Conservation (phyloP, 805 yeast genomes). For the Candida xiaguanensis region DNA sequence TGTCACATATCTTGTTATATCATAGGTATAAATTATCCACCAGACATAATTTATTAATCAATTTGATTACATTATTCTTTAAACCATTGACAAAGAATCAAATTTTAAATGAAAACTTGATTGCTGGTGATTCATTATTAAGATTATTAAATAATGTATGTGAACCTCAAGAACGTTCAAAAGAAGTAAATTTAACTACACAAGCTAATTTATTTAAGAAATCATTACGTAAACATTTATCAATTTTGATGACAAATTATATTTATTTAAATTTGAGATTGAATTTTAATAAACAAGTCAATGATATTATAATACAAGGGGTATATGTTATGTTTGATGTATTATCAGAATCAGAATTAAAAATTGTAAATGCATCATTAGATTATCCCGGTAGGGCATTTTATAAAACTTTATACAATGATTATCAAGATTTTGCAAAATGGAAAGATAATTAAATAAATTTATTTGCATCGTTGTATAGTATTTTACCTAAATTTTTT, state of each 20-base stretch:
- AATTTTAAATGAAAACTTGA: conserved; percentile 7
- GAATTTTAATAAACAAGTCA: conserved; percentile 45
- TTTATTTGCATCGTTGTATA: conserved; percentile 28
- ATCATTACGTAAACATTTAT: conserved; percentile 60
- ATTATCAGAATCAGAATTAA: conserved; percentile 63
- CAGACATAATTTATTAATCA: conserved; percentile 66
- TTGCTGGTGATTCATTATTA: conserved; percentile 47
- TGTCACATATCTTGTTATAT: conserved; percentile 59
- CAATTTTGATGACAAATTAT: conserved; percentile 57
- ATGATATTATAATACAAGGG: conserved; percentile 50
- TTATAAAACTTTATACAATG: conserved; percentile 63
- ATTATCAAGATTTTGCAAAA: conserved; percentile 73
- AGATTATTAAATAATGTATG: conserved; percentile 67
- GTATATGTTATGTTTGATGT: conserved; percentile 65
- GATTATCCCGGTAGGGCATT: conserved; percentile 69
- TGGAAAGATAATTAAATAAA: conserved; percentile 56
- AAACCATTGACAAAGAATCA: conserved; percentile 33
- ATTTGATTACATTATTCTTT: conserved; percentile 49
- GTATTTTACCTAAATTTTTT: conserved; percentile 25
- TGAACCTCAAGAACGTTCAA: conserved; percentile 52
- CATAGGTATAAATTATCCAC: conserved; percentile 69
- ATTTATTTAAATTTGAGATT: conserved; percentile 48
- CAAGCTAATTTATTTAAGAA: conserved; percentile 52
- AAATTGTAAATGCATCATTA: conserved; percentile 56
- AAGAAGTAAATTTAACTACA: conserved; percentile 37